Percentiles rank a stretch among this genome's conserved stretches.
Evolutionary conservation across 2,329 filamentous ascomycete genomes (phyloP).

Genomic region (Colletotrichum tropicicola): DNA sequence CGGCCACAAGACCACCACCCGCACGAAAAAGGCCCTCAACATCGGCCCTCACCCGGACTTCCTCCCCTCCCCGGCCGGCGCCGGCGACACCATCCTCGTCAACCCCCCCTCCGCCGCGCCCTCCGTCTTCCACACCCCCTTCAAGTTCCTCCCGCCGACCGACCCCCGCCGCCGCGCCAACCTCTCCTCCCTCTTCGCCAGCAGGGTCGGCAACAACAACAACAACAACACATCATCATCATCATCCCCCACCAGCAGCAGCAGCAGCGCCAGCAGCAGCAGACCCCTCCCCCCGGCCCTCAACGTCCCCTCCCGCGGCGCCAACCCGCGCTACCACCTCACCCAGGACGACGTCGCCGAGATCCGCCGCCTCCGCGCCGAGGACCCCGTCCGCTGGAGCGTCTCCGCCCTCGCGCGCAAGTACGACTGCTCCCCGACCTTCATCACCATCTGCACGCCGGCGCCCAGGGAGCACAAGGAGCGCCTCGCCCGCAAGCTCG

Average conservation of each 20-base stretch:
- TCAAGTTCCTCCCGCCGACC: conserved; percentile 69
- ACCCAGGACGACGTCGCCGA: conserved; percentile 64
- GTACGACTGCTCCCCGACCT: conserved; percentile 55
- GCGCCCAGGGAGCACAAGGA: conserved; percentile 57
- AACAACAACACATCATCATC: conserved; percentile 25
- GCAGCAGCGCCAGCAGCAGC: too few relatives aligned
- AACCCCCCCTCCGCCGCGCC: conserved; percentile 57
- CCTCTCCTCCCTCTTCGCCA: conserved; percentile 53
- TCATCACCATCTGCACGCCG: conserved; percentile 64
- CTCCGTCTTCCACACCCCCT: conserved; percentile 71
- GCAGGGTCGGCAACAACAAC: conserved; percentile 30
- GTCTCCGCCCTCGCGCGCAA: conserved; percentile 60
- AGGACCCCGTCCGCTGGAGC: conserved; percentile 65
- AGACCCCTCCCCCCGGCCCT: conserved; percentile 43
- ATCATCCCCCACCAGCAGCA: conserved; percentile 25
- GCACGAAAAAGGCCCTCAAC: conserved; percentile 66
- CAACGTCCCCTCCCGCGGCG: conserved; percentile 36
- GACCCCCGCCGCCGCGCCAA: conserved; percentile 63
- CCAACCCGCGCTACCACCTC: conserved; percentile 58
- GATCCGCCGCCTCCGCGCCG: conserved; percentile 63
- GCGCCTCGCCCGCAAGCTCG: conserved; percentile 53
- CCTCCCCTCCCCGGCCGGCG: conserved; percentile 47
- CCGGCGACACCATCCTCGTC: conserved; percentile 55
- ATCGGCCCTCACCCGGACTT: conserved; percentile 70
- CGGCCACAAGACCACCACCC: conserved; percentile 58